These are phyloP conservation scores for Bacterosira constricta DNA, from an alignment of 108 stramenopile species.

Conservation along the genomic window DNA sequence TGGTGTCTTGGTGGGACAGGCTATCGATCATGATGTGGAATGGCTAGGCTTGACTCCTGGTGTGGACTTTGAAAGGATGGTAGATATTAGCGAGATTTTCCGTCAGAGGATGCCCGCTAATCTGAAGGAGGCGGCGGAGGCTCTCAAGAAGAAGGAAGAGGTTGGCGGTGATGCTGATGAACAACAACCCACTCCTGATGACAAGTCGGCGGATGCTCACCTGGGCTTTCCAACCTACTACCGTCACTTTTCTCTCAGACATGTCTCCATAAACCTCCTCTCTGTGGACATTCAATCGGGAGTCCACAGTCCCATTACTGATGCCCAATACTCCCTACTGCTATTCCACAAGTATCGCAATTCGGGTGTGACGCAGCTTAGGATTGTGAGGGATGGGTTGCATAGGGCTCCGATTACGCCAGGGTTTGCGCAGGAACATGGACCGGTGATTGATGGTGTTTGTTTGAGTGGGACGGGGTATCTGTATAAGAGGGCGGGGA, in stretches of 20 bases:
- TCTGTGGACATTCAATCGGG: constrained; percentile 64
- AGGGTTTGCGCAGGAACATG: constrained; percentile 38
- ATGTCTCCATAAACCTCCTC: constrained; percentile 48
- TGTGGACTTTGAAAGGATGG: constrained; percentile 35
- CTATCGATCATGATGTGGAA: constrained; percentile 53
- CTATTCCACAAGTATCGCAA: constrained; percentile 59
- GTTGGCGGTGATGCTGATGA: constrained; percentile 6
- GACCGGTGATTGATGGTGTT: constrained; percentile 55
- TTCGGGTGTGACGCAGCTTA: constrained; percentile 33
- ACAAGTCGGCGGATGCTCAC: constrained; percentile 29
- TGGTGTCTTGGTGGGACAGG: constrained; percentile 55
- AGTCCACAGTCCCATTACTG: constrained; percentile 76
- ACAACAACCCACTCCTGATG: background rate
- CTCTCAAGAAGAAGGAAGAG: constrained; percentile 33
- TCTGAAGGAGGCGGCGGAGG: constrained; percentile 21
- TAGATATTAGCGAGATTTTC: constrained; percentile 55
- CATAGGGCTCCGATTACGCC: constrained; percentile 50
- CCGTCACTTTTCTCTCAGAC: constrained; percentile 46
- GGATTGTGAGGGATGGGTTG: constrained; percentile 48
- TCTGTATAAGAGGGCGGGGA: constrained; percentile 40
- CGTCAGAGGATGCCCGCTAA: constrained; percentile 35
- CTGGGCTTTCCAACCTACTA: constrained; percentile 45
- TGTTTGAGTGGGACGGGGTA: constrained; percentile 40
- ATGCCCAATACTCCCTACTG: constrained; percentile 46
- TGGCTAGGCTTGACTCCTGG: constrained; percentile 55